Evolutionary conservation across 73 alveolate genomes (phyloP).

Genomic region (Breviolum minutum): DNA sequence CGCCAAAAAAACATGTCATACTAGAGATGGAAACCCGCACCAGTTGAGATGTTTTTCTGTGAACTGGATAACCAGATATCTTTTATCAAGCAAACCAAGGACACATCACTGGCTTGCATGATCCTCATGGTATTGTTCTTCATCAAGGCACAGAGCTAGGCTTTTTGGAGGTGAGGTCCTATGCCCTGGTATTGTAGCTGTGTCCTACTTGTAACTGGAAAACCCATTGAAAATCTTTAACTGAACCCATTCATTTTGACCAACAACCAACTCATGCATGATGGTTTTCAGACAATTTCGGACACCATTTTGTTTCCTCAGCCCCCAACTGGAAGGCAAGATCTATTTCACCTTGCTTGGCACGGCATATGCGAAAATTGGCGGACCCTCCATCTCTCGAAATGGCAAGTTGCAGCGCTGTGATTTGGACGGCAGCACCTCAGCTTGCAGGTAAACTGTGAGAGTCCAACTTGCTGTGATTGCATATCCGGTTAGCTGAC

Average conservation of each 20-base stretch:
- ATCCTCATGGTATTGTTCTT: slow-evolving; percentile 76
- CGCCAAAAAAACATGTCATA: too few species aligned
- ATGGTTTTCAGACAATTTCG: neutral
- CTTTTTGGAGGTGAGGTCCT: neutral
- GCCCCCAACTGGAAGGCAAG: slow-evolving; percentile 6
- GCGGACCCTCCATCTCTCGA: slow-evolving; percentile 45
- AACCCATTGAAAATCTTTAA: too few species aligned
- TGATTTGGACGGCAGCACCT: slow-evolving; percentile 73
- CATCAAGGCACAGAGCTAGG: neutral
- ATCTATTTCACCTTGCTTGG: slow-evolving; percentile 86
- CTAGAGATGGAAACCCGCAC: too few species aligned
- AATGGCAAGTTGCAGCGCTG: slow-evolving; percentile 73
- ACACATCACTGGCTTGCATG: slow-evolving; percentile 61
- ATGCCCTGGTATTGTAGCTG: neutral
- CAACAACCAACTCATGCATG: too few species aligned
- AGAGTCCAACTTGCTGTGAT: neutral
- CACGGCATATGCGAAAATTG: slow-evolving; percentile 24
- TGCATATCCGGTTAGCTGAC: neutral
- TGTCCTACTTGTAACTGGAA: neutral
- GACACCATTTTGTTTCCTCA: neutral
- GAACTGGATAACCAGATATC: neutral
- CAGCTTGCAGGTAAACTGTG: neutral
- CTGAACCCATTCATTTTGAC: too few species aligned
- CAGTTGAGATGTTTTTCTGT: too few species aligned
- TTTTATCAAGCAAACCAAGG: neutral